Base-by-base conservation (phyloP, 1,284 basidiomycete genomes). In the Lentinus polychrous region DNA sequence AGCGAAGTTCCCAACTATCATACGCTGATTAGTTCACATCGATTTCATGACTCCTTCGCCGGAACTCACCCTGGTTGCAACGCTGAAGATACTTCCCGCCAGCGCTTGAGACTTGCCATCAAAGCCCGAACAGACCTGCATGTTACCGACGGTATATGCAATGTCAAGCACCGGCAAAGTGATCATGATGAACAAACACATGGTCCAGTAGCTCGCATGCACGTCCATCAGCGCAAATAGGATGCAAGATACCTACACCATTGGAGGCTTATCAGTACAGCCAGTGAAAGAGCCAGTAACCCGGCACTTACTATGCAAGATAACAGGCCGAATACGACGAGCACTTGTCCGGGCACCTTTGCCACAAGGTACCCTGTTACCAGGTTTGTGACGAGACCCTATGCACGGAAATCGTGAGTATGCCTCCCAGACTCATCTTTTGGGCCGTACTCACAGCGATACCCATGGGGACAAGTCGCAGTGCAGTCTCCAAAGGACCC, bases 1-100 rank as follows among this genome's bases (percentile, higher is more conserved):
- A 68, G 46, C 8, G 67, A 66, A 1, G 66, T 68, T 33, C 66
- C 67, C 27, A 68, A 52, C 64, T 67, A 41, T 43, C 40, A 38
- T 14, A 40, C 7, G 33, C 33, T 15, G 7, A 31, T 32, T 20
- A 22, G 51, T 22, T 27, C 41, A 36, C 31, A 44, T 45, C 18
- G 8, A 23, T 27, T 17, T 22, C 42, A 18, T 17, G 18, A 17
- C 38, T 17, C 36, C 1, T 15, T 8, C 18, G 4, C 22, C 7
- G 46, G 8, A 6, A 43, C 54, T 46, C 47, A 68, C 66, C 31
- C 67, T 58, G 10, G 61, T 66, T 12, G 66, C 62, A 33, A 69
- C 65, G 50, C 60, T 68, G 57, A 68, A 70, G 32, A 70, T 56
- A 14, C 66, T 63, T 11, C 67, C 67, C 0, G 67, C 63, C 23